phyloP scores from a whole-genome alignment of 2,329 filamentous ascomycete genomes.

The Xylaria arbuscula region DNA sequence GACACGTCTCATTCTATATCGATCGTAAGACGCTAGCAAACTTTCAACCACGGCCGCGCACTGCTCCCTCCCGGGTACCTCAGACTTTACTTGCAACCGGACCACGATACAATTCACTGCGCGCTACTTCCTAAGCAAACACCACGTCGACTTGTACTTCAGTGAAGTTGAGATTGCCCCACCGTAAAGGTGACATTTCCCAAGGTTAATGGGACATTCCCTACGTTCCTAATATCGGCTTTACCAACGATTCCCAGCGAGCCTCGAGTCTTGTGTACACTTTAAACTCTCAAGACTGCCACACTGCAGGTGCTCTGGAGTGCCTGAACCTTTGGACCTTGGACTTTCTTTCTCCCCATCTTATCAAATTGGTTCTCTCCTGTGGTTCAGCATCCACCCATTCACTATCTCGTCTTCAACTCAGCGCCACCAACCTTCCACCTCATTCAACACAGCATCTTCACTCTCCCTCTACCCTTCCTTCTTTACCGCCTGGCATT shows the following conservation, averaged over 20 bases:
- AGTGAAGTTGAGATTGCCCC: background rate
- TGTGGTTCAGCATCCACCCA: background rate
- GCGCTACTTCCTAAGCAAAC: background rate
- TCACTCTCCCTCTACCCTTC: background rate
- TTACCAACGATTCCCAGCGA: background rate
- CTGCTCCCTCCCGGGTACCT: background rate
- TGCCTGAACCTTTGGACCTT: background rate
- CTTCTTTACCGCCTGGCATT: background rate
- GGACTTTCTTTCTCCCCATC: background rate
- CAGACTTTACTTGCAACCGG: background rate
- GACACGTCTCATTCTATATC: background rate
- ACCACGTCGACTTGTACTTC: background rate
- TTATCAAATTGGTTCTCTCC: background rate
- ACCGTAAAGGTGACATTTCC: background rate
- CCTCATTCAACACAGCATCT: conserved; percentile 11
- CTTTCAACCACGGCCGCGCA: background rate
- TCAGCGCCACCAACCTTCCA: background rate
- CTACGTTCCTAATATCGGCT: background rate
- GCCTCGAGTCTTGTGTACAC: background rate
- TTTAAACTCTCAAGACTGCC: background rate
- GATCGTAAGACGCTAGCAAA: no score
- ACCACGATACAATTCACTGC: background rate
- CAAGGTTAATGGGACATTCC: background rate
- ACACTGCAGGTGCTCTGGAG: background rate
- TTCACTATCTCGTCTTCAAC: background rate